Evolutionary conservation across 2,329 filamentous ascomycete species (phyloP).

Genomic region (Pseudodiploospora longispora): DNA sequence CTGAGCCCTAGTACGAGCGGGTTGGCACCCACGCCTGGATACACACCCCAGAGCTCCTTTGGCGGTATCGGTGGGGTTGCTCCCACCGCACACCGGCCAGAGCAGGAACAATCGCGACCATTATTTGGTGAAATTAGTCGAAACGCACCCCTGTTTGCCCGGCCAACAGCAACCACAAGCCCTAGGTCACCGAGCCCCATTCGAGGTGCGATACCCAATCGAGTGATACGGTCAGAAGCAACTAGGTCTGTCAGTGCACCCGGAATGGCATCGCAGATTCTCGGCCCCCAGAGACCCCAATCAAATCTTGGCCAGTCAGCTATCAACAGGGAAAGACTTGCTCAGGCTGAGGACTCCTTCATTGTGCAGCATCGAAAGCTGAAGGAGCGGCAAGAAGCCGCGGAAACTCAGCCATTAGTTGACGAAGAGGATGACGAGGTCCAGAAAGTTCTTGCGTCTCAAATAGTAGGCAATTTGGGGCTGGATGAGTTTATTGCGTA

Average conservation of each 20-base stretch:
- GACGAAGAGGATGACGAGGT: slow-evolving; percentile 65
- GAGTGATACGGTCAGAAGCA: slow-evolving; percentile 40
- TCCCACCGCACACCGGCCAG: slow-evolving; percentile 24
- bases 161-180: slow-evolving; percentile 41
- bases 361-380: slow-evolving; percentile 42
- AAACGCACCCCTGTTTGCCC: slow-evolving; percentile 46
- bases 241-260: slow-evolving; percentile 54
- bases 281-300: slow-evolving; percentile 32
- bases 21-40: slow-evolving; percentile 38
- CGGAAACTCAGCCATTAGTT: slow-evolving; percentile 48
- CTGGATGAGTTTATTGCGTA: slow-evolving; percentile 63
- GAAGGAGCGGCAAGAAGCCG: slow-evolving; percentile 47
- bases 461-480: slow-evolving; percentile 51
- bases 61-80: slow-evolving; percentile 36
- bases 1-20: slow-evolving; percentile 44
- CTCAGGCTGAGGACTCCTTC: slow-evolving; percentile 36
- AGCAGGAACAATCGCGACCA: slow-evolving; percentile 33
- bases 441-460: slow-evolving; percentile 52
- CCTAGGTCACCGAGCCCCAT: slow-evolving; percentile 68
- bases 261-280: slow-evolving; percentile 47
- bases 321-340: slow-evolving; percentile 25
- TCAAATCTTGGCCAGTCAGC: slow-evolving; percentile 31
- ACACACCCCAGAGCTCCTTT: slow-evolving; percentile 53
- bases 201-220: slow-evolving; percentile 47
- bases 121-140: slow-evolving; percentile 49